Base-by-base conservation (phyloP, 1,139 yeast genomes). In the Yamadazyma sp. region DNA sequence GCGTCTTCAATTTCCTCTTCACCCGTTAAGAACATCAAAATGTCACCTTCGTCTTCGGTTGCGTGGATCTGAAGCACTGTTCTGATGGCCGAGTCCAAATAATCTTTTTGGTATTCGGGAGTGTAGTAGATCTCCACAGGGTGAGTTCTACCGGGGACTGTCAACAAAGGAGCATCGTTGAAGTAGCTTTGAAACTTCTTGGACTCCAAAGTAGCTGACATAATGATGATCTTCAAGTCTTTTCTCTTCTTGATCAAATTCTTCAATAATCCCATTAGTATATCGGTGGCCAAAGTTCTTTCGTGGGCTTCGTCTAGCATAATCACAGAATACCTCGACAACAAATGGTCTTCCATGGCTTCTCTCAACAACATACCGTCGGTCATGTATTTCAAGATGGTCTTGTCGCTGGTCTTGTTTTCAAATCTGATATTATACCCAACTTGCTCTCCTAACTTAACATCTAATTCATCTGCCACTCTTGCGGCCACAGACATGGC, bases 1-100 rank as follows among this genome's bases (percentile, higher is more conserved):
- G 98, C 97, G 54, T 91, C 98, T 67, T 92, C 98, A 61, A 92
- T 92, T 64, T 92, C 98, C 58, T 92, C 98, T 65, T 92, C 98
- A 73, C 98, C 98, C 0, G 98, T 92, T 50, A 92, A 72, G 57
- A 92, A 92, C 43, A 92, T 62, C 36, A 92, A 67, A 41, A 92
- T 82, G 63, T 92, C 98, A 44, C 98, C 98, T 44, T 82, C 89
- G 32, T 83, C 95, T 60, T 92, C 98, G 16, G 97, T 87, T 24
- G 96, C 96, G 64, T 92, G 98, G 50, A 92, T 92, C 62, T 92
- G 98, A 49, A 92, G 70, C 11, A 91, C 98, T 0, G 98, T 92
- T 50, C 97, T 74, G 44, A 92, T 87, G 1, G 98, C 96, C 27
- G 96, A 87, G 59, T 91, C 98, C 54, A 92, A 69, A 58, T 92